phyloP scores from a whole-genome alignment of 2,329 filamentous ascomycete genomes.

The Botryotinia narcissicola region DNA sequence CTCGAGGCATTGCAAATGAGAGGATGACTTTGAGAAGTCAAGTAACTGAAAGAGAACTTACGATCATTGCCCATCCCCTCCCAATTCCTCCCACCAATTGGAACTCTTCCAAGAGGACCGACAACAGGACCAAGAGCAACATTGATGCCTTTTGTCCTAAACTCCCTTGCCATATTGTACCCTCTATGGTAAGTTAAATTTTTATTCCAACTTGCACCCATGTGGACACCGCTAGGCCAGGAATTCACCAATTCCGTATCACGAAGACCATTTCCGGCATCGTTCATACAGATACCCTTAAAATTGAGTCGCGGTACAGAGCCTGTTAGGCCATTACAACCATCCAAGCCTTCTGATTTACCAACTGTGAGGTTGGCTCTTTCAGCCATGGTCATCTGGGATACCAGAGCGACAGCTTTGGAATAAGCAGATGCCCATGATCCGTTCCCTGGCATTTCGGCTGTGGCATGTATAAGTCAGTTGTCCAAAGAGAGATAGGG shows the following conservation, averaged over 20 bases:
- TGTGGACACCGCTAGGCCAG: background rate
- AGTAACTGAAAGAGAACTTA: constrained; percentile 15
- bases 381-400: background rate
- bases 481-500: background rate
- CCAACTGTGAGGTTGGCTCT: background rate
- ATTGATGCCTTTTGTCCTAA: background rate
- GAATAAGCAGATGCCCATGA: background rate
- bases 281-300: background rate
- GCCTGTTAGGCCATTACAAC: background rate
- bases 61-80: constrained; percentile 45
- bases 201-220: background rate
- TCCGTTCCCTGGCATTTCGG: background rate
- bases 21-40: background rate
- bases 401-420: background rate
- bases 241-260: background rate
- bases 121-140: constrained; percentile 41
- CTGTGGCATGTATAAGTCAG: background rate
- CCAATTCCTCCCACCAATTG: constrained; percentile 70
- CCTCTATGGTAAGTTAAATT: background rate
- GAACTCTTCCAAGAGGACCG: constrained; percentile 65
- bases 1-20: background rate
- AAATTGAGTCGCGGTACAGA: background rate
- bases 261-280: background rate
- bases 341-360: background rate
- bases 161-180: background rate